Base-by-base conservation (phyloP, 768 basidiomycete genomes). In the Phylloporus arenicola region DNA sequence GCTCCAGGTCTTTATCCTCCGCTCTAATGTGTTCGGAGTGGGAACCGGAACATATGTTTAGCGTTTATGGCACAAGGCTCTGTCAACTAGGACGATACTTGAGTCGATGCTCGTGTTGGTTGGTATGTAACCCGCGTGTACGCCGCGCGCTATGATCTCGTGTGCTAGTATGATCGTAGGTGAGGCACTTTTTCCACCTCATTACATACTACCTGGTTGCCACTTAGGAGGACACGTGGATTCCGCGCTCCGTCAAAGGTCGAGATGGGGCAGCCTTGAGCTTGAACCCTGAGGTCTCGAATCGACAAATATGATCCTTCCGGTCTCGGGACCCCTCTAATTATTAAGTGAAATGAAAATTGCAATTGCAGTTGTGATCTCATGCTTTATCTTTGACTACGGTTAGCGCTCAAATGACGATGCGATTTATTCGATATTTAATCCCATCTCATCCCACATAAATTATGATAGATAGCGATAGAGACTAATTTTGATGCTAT, bases 161-260 rank as follows among this genome's bases (percentile, higher is more conserved):
- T 19, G 37, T 19, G n/a, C 19, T 27, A 8, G 25, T 30, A 31
- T 20, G 22, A 24, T 42, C 40, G 25, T 42, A 42, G 14, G 24
- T 27, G 47, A 41, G 39, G 47, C 45, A 46, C 35, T 38, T 24
- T 45, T 17, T 35, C 45, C 45, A 45, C 44, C 22, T 34, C 44
- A 14, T 25, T 35, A 6, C 22, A 30, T 34, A n/a, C 24, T 33
- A 27, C 37, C 20, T 35, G 14, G 42, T 55, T 47, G 43, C 30
- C 25, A 34, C 13, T 38, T 3, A 45, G 46, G 39, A 39, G 39
- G 9, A 51, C 55, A 51, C 46, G 55, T 35, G 48, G 55, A 55
- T 37, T 40, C 41, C 33, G 41, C 37, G 25, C 37, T 33, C 41
- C 6, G 20, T 27, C 9, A 20, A 37, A 20, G 20, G 43, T 35